Base-by-base conservation (phyloP, 352 stramenopile species). In the Phytophthora rubi region DNA sequence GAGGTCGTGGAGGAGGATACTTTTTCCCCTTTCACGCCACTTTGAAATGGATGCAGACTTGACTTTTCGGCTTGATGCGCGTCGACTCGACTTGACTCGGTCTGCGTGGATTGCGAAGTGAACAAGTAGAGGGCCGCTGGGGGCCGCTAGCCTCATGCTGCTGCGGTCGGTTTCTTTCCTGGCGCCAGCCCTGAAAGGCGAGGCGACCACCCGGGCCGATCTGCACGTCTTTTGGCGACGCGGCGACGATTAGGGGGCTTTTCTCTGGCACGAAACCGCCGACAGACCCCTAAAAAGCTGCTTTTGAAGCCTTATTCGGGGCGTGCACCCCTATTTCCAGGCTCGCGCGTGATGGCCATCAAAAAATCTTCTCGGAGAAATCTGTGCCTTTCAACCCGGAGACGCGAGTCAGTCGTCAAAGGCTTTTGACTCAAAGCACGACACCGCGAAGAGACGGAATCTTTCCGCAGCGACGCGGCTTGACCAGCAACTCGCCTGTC, bases 31-130 rank as follows among this genome's bases (percentile, higher is more conserved):
- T 65, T 76, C 54, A 61, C 45, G 55, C 51, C 59, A 55, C 65
- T 65, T 62, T 67, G 62, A 63, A 67, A 59, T 39, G 57, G 61
- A 67, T 57, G 62, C 35, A 13, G 35, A 42, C 35, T 39, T 42
- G 35, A 10, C 39, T 15, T 6, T n/a, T 4, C 99, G 23, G 94
- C 96, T 51, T 97, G 99, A 61, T 98, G 97, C 49, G 96, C 86
- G 49, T 53, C n/a, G 21, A 28, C 54, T n/a, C 26, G 18, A 28
- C 35, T 42, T 42, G 35, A 42, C 35, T 42, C 35, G 58, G 30
- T 8, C 35, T 47, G 52, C 21, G 62, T 45, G 32, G 53, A 79
- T 76, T 79, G 63, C 63, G 65, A 74, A 79, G 65, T 79, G 72
- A 79, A 23, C 26, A 30, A 5, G 26, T 30, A 30, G 26, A 42